These are phyloP conservation scores for Penicillium sp. DNA, from an alignment of 2,329 filamentous ascomycete species.

Conservation along the genomic window DNA sequence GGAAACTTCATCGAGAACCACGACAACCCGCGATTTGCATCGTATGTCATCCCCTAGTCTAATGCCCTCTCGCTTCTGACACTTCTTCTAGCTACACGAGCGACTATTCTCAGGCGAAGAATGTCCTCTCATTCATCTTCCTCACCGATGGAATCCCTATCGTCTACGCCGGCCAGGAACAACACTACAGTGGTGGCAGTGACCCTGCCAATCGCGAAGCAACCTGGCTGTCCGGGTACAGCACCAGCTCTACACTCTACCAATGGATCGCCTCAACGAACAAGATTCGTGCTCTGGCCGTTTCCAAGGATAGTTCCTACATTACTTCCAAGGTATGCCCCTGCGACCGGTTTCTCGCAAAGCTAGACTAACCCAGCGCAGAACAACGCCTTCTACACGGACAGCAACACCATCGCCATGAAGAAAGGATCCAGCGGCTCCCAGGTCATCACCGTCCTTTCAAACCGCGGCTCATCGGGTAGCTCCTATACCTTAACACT, in stretches of 20 bases:
- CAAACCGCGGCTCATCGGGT: constrained; percentile 41
- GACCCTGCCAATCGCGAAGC: constrained; percentile 58
- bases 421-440: constrained; percentile 45
- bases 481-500: constrained; percentile 27
- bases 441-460: constrained; percentile 46
- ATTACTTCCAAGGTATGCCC: constrained; percentile 39
- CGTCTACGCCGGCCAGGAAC: constrained; percentile 68
- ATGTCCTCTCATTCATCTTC: constrained; percentile 62
- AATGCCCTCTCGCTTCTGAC: not conserved
- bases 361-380: constrained; percentile 12
- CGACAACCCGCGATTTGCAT: constrained; percentile 59
- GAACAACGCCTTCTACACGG: constrained; percentile 47
- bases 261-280: constrained; percentile 52
- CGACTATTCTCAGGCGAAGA: constrained; percentile 55
- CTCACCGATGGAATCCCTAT: constrained; percentile 64
- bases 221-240: constrained; percentile 57
- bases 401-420: constrained; percentile 47
- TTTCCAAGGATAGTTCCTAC: constrained; percentile 42
- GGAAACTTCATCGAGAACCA: constrained; percentile 64
- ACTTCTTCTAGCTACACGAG: constrained; percentile 28
- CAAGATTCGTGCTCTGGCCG: constrained; percentile 50
- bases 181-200: constrained; percentile 58
- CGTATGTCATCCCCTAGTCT: constrained; percentile 11
- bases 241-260: constrained; percentile 52
- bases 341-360: too few relatives aligned